phyloP scores from a whole-genome alignment of 2,329 filamentous ascomycete species.

The Dothideomycetes sp. region DNA sequence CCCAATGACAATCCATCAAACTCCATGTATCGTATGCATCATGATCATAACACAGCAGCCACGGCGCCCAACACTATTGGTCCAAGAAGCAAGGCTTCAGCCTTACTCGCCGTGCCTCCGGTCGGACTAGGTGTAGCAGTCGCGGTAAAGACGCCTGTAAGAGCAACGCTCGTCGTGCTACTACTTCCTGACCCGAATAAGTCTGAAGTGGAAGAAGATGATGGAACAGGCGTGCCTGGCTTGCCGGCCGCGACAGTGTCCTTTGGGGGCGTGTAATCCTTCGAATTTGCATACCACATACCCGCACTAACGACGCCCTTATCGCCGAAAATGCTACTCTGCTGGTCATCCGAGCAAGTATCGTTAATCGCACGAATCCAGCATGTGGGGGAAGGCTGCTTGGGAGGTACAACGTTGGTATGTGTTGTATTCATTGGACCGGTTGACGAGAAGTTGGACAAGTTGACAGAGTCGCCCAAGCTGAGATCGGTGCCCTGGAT shows the following conservation, averaged over 20 bases:
- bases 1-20: too few relatives aligned
- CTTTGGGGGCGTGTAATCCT: slow-evolving; percentile 29
- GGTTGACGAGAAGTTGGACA: slow-evolving; percentile 46
- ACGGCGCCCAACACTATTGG: too few relatives aligned
- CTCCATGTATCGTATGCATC: too few relatives aligned
- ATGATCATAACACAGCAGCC: too few relatives aligned
- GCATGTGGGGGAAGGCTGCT: slow-evolving; percentile 44
- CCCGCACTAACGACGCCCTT: slow-evolving; percentile 53
- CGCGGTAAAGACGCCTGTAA: slow-evolving; percentile 31
- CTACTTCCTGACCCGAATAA: slow-evolving; percentile 4
- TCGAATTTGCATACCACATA: slow-evolving; percentile 40
- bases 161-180: slow-evolving; percentile 1
- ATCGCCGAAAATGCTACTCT: slow-evolving; percentile 38
- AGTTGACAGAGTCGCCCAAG: slow-evolving; percentile 42
- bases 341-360: slow-evolving; percentile 47
- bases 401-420: slow-evolving; percentile 44
- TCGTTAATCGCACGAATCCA: slow-evolving; percentile 46
- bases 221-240: slow-evolving; percentile 23
- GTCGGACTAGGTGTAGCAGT: slow-evolving; percentile 25
- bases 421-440: slow-evolving; percentile 51
- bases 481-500: slow-evolving; percentile 42
- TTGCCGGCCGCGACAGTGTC: slow-evolving; percentile 24
- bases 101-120: not conserved
- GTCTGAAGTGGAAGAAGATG: slow-evolving; percentile 13
- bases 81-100: too few relatives aligned